Evolutionary conservation across 345 rosid genomes (phyloP).

Genomic region (Eucalyptus pauciflora): DNA sequence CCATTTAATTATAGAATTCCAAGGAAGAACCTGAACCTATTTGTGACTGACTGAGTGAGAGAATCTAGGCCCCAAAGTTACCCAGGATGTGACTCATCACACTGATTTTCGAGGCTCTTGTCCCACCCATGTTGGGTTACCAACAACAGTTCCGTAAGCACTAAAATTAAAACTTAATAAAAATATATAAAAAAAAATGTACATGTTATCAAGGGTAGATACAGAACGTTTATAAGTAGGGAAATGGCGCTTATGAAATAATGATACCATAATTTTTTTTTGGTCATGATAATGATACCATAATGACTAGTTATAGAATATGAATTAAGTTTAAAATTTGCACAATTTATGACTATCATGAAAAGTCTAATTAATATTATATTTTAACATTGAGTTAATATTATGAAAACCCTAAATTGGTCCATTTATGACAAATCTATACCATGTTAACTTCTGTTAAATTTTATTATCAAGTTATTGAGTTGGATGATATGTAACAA

Average conservation of each 20-base stretch:
- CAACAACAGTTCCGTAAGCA: background rate
- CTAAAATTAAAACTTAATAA: background rate
- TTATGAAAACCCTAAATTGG: too few relatives aligned
- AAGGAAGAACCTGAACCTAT: background rate
- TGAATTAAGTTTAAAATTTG: background rate
- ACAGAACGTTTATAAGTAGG: background rate
- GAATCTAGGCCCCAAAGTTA: background rate
- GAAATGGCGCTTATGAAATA: background rate
- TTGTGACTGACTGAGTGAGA: background rate
- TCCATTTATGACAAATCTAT: too few relatives aligned
- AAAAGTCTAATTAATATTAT: background rate
- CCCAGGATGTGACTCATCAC: background rate
- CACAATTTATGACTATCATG: background rate
- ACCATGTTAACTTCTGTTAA: too few relatives aligned
- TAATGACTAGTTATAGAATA: background rate
- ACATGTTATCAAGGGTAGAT: background rate
- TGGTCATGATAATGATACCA: background rate
- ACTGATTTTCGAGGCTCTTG: background rate
- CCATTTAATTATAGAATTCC: background rate
- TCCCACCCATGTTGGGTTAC: background rate
- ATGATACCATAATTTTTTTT: background rate
- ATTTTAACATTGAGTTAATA: background rate
- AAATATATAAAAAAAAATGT: background rate
- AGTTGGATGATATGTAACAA: too few relatives aligned
- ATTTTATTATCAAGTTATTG: accelerated